Evolutionary conservation across 1,284 basidiomycete genomes (phyloP), one percentile per base, ranked within the genome.

Genomic region (Boletus mariae): DNA sequence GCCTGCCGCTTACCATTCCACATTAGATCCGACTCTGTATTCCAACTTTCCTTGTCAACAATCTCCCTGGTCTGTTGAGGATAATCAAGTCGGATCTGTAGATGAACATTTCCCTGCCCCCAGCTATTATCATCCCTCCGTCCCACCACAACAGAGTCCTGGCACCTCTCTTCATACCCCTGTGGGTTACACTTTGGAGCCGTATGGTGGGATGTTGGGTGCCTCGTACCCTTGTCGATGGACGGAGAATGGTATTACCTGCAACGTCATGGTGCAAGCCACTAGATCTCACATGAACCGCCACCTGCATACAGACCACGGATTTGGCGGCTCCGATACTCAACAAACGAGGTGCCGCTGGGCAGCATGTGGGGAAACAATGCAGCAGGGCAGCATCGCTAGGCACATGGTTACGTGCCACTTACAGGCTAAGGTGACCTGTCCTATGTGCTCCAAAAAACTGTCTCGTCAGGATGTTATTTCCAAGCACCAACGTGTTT

Each of bases 341-440:
- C 62, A 41, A 51, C 63, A 55, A 20, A 56, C 56, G 20, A 57
- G 40, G 38, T 65, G 63, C 50, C 20, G 34, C 42, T 68, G 63
- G 63, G 45, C 40, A 2, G 56, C 59, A 47, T 65, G 63, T 31
- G 42, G 38, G 26, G 59, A 61, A 35, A 56, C 17, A 15, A 65
- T 65, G 63, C 63, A 68, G 11, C 65, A 66, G 45, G 66, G 66
- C 25, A 65, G 65, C 49, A 62, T 65, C 20, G 66, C 65, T n/a
- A 64, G 66, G 29, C 66, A 65, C 32, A 50, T 64, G 59, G 66
- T 65, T 25, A 60, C 64, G 8, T 64, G 66, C 49, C 66, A 65
- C 45, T 50, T 65, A 4, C 63, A 64, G 46, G 61, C 63, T 1
- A 65, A 69, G 42, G 63, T 69, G 38, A 64, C 63, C 4, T 65